Evolutionary conservation across 805 yeast species (phyloP).

Genomic region (Clavispora vitiphila): DNA sequence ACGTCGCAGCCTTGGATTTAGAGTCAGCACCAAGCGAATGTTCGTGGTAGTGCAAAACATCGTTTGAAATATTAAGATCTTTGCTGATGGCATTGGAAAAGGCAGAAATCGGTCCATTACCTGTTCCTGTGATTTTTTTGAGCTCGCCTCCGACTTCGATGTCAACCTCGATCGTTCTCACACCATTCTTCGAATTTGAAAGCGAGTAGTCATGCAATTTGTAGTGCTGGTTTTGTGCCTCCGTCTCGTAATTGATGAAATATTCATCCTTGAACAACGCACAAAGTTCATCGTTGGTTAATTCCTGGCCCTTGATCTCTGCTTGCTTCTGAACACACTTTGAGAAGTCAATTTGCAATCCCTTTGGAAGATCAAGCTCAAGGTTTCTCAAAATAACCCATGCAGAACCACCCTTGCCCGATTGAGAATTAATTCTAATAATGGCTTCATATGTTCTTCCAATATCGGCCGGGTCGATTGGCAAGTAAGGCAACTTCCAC

Average conservation of each 20-base stretch:
- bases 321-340: conserved; percentile 65
- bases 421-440: conserved; percentile 81
- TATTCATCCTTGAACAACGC: conserved; percentile 60
- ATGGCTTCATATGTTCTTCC: conserved; percentile 92
- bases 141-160: conserved; percentile 36
- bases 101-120: conserved; percentile 83
- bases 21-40: conserved; percentile 77
- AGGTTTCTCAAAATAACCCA: conserved; percentile 76
- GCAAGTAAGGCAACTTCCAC: conserved; percentile 79
- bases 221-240: conserved; percentile 17
- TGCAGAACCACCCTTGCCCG: conserved; percentile 87
- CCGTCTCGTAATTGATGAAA: conserved; percentile 34
- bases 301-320: conserved; percentile 67
- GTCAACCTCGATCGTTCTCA: conserved; percentile 44
- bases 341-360: conserved; percentile 72
- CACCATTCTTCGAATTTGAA: conserved; percentile 30
- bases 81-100: conserved; percentile 42
- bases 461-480: conserved; percentile 78
- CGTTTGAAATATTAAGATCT: conserved; percentile 45
- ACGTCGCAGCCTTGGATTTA: conserved; percentile 71
- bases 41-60: conserved; percentile 69
- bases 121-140: conserved; percentile 48
- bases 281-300: conserved; percentile 59
- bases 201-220: conserved; percentile 46
- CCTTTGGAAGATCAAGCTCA: conserved; percentile 78